Evolutionary conservation across 257 asterid genomes (phyloP).

Genomic region (Nicotiana undulata): DNA sequence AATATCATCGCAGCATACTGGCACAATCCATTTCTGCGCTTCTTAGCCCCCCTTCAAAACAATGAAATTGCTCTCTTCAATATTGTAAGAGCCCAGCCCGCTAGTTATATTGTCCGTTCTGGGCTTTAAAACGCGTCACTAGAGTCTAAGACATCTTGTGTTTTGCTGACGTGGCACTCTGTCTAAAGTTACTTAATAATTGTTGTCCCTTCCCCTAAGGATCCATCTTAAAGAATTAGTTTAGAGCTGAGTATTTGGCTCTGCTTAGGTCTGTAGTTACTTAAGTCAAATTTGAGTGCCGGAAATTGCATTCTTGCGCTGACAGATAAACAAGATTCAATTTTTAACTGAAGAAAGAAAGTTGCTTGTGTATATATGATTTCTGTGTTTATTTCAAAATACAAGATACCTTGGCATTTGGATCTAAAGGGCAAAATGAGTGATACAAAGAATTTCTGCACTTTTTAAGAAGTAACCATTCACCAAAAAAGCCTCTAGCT

Average conservation of each 20-base stretch:
- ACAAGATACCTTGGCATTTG: not conserved
- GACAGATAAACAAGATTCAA: not conserved
- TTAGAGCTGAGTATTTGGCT: not conserved
- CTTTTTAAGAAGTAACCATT: not conserved
- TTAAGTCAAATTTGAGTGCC: not conserved
- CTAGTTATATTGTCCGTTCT: too few relatives aligned
- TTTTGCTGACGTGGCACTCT: too few relatives aligned
- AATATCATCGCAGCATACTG: not conserved
- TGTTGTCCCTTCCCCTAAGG: not conserved
- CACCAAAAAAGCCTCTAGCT: not conserved
- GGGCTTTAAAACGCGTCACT: too few relatives aligned
- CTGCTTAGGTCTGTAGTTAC: not conserved
- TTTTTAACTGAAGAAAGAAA: not conserved
- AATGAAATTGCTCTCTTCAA: too few relatives aligned
- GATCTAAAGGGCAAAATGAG: constrained; percentile 1
- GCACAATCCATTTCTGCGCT: not conserved
- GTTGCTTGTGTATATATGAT: not conserved
- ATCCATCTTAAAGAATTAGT: not conserved
- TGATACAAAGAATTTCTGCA: not conserved
- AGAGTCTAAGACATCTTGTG: too few relatives aligned
- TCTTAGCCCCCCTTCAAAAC: too few relatives aligned
- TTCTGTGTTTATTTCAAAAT: not conserved
- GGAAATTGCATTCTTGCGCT: not conserved
- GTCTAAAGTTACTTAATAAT: too few relatives aligned
- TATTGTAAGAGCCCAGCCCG: too few relatives aligned